Evolutionary conservation across 1,139 yeast genomes (phyloP), one percentile per base, ranked within the genome.

Genomic region (Williopsis jadinii): DNA sequence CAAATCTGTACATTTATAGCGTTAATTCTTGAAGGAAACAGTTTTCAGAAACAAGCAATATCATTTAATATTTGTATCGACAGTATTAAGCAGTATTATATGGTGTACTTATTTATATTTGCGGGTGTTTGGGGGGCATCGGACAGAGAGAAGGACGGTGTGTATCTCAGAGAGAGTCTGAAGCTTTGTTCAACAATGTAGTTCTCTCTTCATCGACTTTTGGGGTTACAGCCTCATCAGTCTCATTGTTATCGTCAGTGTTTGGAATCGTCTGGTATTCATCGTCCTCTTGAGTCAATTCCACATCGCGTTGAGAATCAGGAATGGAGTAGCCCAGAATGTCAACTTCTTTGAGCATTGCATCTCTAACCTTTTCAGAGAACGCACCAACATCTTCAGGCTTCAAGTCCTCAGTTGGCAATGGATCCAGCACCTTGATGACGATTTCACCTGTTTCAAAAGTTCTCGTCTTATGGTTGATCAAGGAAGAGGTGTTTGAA

Each of bases 401-500:
- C 27, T 80, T 73, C 52, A 83, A 60, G 19, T 71, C 71, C 3
- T 67, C 70, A 5, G 90, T 81, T 4, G 75, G 54, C 42, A 83
- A 68, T 30, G 92, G 87, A 39, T 82, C 80, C 52, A 84, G 65
- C 3, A 84, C 87, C 52, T 76, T 81, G 40, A 83, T 71, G 36
- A 68, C 66, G 48, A 84, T 82, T 47, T 73, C 77, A 44, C 95
- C 95, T 30, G 73, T 54, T 51, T 80, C 77, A 62, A 84, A 84
- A 13, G 74, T 69, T 45, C 67, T 71, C 27, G 57, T 54, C 50
- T 75, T 74, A 37, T 84, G 67, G 54, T 78, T 75, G 66, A 85
- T 76, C 34, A 94, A 62, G 32, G 77, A 75, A 8, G 95, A 81
- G 43, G 95, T 85, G 64, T 92, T 94, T 35, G 90, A 76, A 8